Evolutionary conservation across 805 yeast species (phyloP).

Genomic region (Ogataea ganodermae): DNA sequence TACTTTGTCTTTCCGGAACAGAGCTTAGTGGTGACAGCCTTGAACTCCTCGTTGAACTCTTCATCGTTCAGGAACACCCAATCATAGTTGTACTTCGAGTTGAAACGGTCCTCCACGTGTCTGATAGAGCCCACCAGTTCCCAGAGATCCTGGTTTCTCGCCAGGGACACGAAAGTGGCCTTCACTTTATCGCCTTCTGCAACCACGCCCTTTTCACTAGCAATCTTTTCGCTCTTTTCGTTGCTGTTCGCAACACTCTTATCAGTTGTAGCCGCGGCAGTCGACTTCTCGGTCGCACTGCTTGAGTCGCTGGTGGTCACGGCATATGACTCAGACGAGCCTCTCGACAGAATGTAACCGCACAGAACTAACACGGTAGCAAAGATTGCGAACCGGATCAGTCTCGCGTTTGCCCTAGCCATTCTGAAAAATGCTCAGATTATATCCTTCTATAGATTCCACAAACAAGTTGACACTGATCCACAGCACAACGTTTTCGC

Average conservation of each 20-base stretch:
- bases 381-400: conserved; percentile 49
- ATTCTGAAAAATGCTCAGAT: conserved; percentile 19
- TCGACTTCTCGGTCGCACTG: neutral
- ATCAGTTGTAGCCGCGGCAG: neutral
- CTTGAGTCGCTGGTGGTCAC: neutral
- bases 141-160: conserved; percentile 72
- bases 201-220: conserved; percentile 4
- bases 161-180: conserved; percentile 81
- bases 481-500: conserved; percentile 1
- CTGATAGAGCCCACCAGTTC: conserved; percentile 65
- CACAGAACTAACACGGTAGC: conserved; percentile 47
- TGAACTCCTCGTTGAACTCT: conserved; percentile 81
- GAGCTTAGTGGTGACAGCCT: conserved; percentile 60
- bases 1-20: conserved; percentile 77
- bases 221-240: conserved; percentile 11
- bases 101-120: conserved; percentile 87
- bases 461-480: neutral
- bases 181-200: conserved; percentile 45
- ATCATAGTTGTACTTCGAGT: conserved; percentile 76
- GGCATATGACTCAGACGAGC: conserved; percentile 40
- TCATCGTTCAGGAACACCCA: conserved; percentile 96
- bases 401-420: conserved; percentile 51
- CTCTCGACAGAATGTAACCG: conserved; percentile 50
- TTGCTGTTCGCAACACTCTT: conserved; percentile 4
- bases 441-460: neutral